Evolutionary conservation across 176 grass and related monocot genomes (phyloP).

Genomic region (Pontederia paniculata): DNA sequence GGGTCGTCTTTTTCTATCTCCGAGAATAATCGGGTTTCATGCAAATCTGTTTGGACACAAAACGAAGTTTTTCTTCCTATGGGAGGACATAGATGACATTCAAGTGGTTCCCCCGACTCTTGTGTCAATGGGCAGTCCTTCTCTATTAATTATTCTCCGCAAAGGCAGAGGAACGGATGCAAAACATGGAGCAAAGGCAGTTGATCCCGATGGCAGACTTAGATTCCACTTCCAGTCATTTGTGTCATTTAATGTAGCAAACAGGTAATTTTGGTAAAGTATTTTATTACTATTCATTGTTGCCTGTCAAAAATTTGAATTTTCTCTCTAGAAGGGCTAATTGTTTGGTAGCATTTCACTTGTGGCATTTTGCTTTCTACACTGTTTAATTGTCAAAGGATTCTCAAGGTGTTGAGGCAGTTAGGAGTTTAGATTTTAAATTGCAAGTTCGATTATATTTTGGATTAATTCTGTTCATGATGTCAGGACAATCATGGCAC

Average conservation of each 20-base stretch:
- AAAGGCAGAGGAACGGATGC: constrained; percentile 75
- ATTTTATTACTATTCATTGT: not conserved
- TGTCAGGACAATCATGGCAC: constrained; percentile 76
- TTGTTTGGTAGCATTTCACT: too few relatives aligned
- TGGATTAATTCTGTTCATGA: too few relatives aligned
- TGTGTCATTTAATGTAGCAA: constrained; percentile 60
- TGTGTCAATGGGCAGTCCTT: constrained; percentile 72
- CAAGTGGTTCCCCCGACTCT: constrained; percentile 50
- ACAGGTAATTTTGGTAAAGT: constrained; percentile 35
- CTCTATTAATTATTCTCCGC: constrained; percentile 53
- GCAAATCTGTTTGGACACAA: constrained; percentile 80
- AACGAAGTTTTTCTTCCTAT: constrained; percentile 97
- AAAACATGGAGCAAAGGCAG: constrained; percentile 64
- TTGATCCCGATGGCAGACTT: constrained; percentile 70
- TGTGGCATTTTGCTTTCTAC: too few relatives aligned
- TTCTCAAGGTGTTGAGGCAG: too few relatives aligned
- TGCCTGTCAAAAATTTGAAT: not conserved
- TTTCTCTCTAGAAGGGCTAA: too few relatives aligned
- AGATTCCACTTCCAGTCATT: constrained; percentile 93
- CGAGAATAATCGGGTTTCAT: constrained; percentile 93
- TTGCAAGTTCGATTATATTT: too few relatives aligned
- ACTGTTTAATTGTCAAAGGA: too few relatives aligned
- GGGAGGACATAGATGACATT: constrained; percentile 97
- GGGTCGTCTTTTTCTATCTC: constrained; percentile 89
- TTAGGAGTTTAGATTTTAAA: too few relatives aligned